These are phyloP conservation scores for Daldinia childiae DNA, from an alignment of 495 filamentous ascomycete genomes.

Conservation along the genomic window DNA sequence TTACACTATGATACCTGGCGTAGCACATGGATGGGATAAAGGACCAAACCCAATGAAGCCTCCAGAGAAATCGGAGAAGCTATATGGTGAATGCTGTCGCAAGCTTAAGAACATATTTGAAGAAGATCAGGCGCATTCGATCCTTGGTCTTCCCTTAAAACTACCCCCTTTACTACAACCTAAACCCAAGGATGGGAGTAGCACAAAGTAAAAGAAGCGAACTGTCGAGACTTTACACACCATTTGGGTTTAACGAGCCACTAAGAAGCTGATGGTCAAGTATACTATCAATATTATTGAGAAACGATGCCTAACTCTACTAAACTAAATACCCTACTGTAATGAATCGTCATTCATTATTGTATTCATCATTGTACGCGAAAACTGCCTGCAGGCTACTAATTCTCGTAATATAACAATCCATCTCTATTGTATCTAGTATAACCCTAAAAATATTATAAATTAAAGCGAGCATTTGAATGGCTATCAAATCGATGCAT, in stretches of 20 bases:
- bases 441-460: background rate
- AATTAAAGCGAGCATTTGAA: background rate
- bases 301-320: background rate
- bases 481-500: background rate
- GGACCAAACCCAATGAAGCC: constrained; percentile 77
- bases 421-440: background rate
- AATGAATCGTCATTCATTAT: constrained; percentile 9
- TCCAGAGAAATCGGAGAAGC: constrained; percentile 49
- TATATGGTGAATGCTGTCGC: constrained; percentile 54
- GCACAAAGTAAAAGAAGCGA: constrained; percentile 6
- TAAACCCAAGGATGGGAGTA: constrained; percentile 21
- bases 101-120: constrained; percentile 48
- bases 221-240: background rate
- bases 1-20: constrained; percentile 76
- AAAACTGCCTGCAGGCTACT: background rate
- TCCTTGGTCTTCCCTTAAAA: constrained; percentile 21
- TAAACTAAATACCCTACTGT: constrained; percentile 17
- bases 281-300: background rate
- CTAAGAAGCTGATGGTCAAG: background rate
- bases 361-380: background rate
- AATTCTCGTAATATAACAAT: background rate
- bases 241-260: background rate
- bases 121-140: constrained; percentile 25
- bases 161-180: constrained; percentile 15
- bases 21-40: constrained; percentile 88